These are phyloP conservation scores for Tolypocladium paradoxum DNA, from an alignment of 2,329 filamentous ascomycete genomes.

Conservation along the genomic window DNA sequence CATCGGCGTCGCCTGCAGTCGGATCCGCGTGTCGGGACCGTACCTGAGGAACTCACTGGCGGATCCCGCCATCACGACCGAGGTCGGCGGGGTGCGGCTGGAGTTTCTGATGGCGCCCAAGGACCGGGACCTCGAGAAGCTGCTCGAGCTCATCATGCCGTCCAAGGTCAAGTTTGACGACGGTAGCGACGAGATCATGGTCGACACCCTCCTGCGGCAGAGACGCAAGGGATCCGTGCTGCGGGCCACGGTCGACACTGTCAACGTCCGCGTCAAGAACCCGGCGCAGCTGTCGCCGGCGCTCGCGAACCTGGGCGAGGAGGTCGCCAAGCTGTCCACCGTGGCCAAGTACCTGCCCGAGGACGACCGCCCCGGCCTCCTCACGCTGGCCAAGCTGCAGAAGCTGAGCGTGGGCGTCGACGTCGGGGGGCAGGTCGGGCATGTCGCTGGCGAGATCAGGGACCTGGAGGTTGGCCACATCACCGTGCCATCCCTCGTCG, in stretches of 20 bases:
- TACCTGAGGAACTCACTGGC: constrained; percentile 41
- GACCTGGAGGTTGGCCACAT: constrained; percentile 70
- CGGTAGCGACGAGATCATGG: constrained; percentile 83
- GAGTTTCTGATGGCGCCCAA: constrained; percentile 65
- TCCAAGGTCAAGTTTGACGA: constrained; percentile 82
- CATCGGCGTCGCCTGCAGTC: constrained; percentile 62
- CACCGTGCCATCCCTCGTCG: constrained; percentile 70
- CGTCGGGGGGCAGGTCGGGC: constrained; percentile 59
- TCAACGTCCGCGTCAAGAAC: constrained; percentile 52
- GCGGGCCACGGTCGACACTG: constrained; percentile 53
- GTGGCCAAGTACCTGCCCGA: constrained; percentile 93
- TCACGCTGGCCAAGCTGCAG: constrained; percentile 61
- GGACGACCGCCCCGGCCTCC: constrained; percentile 81
- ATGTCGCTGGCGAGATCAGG: constrained; percentile 43
- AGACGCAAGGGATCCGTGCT: constrained; percentile 77
- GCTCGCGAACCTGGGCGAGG: constrained; percentile 62
- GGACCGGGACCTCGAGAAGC: constrained; percentile 67
- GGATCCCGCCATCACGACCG: constrained; percentile 50
- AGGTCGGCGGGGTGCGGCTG: constrained; percentile 55
- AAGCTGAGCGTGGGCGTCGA: constrained; percentile 51
- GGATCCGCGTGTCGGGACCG: constrained; percentile 65
- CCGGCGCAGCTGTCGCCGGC: constrained; percentile 50
- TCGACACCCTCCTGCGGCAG: constrained; percentile 82
- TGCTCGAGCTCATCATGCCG: constrained; percentile 80
- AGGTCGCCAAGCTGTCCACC: constrained; percentile 70